Conservation (phyloP, 805 yeast species). For the Hanseniaspora taiwanica region DNA sequence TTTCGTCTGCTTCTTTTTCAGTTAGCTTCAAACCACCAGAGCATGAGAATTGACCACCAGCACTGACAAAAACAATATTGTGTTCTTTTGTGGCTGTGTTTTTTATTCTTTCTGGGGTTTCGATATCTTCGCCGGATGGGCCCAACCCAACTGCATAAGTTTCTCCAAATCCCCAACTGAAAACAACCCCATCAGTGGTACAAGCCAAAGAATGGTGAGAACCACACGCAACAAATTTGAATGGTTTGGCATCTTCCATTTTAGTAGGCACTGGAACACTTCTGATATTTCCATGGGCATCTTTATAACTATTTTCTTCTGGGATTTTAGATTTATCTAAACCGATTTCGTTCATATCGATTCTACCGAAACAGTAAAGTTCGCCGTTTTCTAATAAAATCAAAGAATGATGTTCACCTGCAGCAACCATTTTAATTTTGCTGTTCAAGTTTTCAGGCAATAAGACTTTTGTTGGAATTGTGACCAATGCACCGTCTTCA, state of each 20-base stretch:
- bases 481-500: slow-evolving; percentile 75
- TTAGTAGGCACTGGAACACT: slow-evolving; percentile 78
- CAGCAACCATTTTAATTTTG: slow-evolving; percentile 49
- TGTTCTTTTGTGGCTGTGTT: slow-evolving; percentile 87
- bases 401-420: slow-evolving; percentile 90
- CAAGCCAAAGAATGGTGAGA: slow-evolving; percentile 88
- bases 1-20: slow-evolving; percentile 29
- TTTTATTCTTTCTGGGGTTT: slow-evolving; percentile 73
- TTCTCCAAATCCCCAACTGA: slow-evolving; percentile 97
- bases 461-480: slow-evolving; percentile 63
- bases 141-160: slow-evolving; percentile 96
- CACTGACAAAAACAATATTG: slow-evolving; percentile 61
- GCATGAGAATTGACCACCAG: slow-evolving; percentile 93
- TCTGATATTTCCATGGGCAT: slow-evolving; percentile 67
- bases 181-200: slow-evolving; percentile 70
- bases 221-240: slow-evolving; percentile 60
- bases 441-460: slow-evolving; percentile 32
- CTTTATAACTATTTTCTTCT: slow-evolving; percentile 51
- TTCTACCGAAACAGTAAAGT: slow-evolving; percentile 77
- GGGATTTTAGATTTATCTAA: slow-evolving; percentile 44
- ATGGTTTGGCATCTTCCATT: slow-evolving; percentile 41
- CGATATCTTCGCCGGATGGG: slow-evolving; percentile 74
- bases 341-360: slow-evolving; percentile 90
- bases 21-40: slow-evolving; percentile 55
- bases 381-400: slow-evolving; percentile 64